Evolutionary conservation across 352 stramenopile genomes (phyloP).

Genomic region (Stramenopiles sp.): DNA sequence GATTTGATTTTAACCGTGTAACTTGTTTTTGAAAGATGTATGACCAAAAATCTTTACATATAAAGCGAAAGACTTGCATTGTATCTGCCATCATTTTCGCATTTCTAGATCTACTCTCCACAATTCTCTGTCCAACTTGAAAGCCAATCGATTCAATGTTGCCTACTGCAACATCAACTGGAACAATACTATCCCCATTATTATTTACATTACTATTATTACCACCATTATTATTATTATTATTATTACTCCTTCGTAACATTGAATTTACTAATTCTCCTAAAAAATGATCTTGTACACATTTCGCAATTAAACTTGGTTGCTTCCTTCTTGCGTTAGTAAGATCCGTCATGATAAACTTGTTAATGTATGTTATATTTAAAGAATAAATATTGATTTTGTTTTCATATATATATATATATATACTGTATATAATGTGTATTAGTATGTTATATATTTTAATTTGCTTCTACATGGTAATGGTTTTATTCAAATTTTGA

Average conservation of each 20-base stretch:
- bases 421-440: too few relatives aligned
- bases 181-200: background rate
- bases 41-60: constrained; percentile 95
- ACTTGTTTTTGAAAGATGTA: constrained; percentile 92
- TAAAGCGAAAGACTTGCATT: constrained; percentile 89
- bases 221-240: background rate
- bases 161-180: background rate
- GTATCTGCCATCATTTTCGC: constrained; percentile 11
- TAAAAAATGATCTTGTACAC: constrained; percentile 1
- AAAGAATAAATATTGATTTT: too few relatives aligned
- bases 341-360: background rate
- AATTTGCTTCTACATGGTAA: too few relatives aligned
- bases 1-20: constrained; percentile 93
- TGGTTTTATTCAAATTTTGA: too few relatives aligned
- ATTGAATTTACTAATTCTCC: background rate
- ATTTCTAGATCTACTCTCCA: background rate
- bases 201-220: background rate
- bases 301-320: background rate
- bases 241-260: background rate
- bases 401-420: too few relatives aligned
- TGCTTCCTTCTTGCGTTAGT: background rate
- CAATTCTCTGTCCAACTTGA: constrained; percentile 1
- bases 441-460: too few relatives aligned
- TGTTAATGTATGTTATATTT: too few relatives aligned
- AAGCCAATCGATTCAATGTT: constrained; percentile 1